Conservation (phyloP, 805 yeast species). For the Candida lessepsii region DNA sequence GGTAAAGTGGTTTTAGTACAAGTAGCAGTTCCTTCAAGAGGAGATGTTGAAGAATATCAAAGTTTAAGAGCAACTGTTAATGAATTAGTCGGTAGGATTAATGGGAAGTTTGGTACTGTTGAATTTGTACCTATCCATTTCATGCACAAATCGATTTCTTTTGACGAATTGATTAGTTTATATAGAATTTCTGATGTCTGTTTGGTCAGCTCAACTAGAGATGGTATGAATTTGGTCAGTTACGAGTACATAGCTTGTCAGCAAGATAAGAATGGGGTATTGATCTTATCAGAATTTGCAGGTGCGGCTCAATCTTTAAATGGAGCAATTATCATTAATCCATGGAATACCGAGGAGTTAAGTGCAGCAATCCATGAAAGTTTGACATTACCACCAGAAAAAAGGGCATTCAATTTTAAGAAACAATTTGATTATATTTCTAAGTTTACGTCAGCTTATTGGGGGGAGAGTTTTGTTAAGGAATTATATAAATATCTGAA, state of each 20-base stretch:
- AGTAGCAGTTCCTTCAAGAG: slow-evolving; percentile 96
- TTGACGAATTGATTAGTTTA: slow-evolving; percentile 86
- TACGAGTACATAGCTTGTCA: slow-evolving; percentile 98
- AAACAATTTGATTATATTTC: slow-evolving; percentile 84
- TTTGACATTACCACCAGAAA: slow-evolving; percentile 80
- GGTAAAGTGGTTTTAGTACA: slow-evolving; percentile 95
- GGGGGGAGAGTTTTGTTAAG: slow-evolving; percentile 96
- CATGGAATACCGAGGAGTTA: slow-evolving; percentile 97
- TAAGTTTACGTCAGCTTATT: slow-evolving; percentile 90
- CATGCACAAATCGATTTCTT: slow-evolving; percentile 87
- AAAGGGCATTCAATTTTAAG: slow-evolving; percentile 72
- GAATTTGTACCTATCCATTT: slow-evolving; percentile 98
- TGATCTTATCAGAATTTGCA: slow-evolving; percentile 90
- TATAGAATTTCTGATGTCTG: slow-evolving; percentile 88
- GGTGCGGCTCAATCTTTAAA: slow-evolving; percentile 99
- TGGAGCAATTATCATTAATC: slow-evolving; percentile 91
- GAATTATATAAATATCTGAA: slow-evolving; percentile 55
- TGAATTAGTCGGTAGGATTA: slow-evolving; percentile 93
- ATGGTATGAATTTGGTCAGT: slow-evolving; percentile 96
- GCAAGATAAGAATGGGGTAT: slow-evolving; percentile 76
- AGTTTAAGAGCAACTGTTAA: slow-evolving; percentile 89
- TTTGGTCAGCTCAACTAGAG: slow-evolving; percentile 90
- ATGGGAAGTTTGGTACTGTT: slow-evolving; percentile 93
- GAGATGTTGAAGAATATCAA: slow-evolving; percentile 98
- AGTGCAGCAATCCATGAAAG: slow-evolving; percentile 84